Evolutionary conservation across 129 eudicot species (phyloP).

Genomic region (Dittrichia graveolens): DNA sequence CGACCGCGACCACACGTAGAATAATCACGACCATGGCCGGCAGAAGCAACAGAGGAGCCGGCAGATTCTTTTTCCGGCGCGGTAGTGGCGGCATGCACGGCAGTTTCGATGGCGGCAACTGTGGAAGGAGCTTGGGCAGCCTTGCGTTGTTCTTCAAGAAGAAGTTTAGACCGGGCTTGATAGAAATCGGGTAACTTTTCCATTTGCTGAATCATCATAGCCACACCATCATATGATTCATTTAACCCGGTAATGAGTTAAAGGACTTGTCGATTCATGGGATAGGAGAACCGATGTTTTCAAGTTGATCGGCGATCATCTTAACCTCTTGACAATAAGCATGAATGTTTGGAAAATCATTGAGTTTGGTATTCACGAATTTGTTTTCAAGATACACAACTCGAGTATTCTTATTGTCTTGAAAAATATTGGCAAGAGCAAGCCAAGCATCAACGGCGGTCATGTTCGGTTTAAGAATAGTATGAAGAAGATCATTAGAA

Average conservation of each 20-base stretch:
- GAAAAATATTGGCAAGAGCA: neutral
- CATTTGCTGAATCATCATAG: neutral
- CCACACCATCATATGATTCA: neutral
- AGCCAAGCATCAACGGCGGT: neutral
- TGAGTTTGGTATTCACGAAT: neutral
- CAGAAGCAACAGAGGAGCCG: too few relatives aligned
- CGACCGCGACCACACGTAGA: too few relatives aligned
- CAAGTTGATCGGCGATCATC: neutral
- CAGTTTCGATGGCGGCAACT: neutral
- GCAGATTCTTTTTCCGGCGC: too few relatives aligned
- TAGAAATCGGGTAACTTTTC: neutral
- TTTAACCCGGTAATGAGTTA: neutral
- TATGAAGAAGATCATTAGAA: neutral
- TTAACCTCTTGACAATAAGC: neutral
- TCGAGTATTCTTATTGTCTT: too few relatives aligned
- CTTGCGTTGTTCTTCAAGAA: too few relatives aligned
- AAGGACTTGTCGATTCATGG: neutral
- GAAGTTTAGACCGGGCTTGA: neutral
- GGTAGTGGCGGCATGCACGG: too few relatives aligned
- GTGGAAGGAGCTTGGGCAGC: neutral
- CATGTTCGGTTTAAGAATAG: neutral
- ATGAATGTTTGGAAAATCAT: neutral
- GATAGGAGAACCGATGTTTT: neutral
- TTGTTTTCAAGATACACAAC: neutral
- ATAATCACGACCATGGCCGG: too few relatives aligned